Percentiles rank a stretch among this genome's conserved stretches.
Evolutionary conservation across 108 stramenopile genomes (phyloP).

Genomic region (Hondaea fermentalgiana): DNA sequence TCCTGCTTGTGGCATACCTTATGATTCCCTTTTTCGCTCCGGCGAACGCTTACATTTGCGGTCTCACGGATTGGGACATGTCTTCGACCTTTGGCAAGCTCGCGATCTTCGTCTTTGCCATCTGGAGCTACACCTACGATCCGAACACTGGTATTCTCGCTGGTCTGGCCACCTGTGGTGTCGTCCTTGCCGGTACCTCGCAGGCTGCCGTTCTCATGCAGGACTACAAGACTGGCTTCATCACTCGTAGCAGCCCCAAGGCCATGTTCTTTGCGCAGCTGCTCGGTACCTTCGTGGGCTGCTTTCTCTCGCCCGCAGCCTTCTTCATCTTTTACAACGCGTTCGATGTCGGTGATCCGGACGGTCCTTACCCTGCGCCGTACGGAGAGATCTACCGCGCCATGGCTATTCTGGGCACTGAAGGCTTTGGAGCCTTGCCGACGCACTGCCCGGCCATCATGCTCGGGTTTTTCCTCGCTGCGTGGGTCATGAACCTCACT

Average conservation of each 20-base stretch:
- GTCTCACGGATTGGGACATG: slow-evolving; percentile 16
- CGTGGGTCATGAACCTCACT: background rate
- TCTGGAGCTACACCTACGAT: background rate
- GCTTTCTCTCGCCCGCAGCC: background rate
- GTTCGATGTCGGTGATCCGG: background rate
- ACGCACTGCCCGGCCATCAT: background rate
- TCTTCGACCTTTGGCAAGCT: slow-evolving; percentile 15
- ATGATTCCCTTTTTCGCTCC: background rate
- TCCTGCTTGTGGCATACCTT: background rate
- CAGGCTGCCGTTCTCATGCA: background rate
- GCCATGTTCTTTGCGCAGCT: slow-evolving; percentile 9
- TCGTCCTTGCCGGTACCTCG: background rate
- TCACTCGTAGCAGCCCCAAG: background rate
- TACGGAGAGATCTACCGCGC: slow-evolving; percentile 14
- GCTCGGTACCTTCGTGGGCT: background rate
- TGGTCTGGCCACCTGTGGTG: background rate
- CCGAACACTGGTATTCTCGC: background rate
- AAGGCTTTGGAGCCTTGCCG: background rate
- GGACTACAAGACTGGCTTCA: slow-evolving; percentile 11
- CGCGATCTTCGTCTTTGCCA: background rate
- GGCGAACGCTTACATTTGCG: background rate
- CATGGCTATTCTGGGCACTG: slow-evolving; percentile 7
- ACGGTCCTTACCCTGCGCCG: background rate
- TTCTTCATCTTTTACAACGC: slow-evolving; percentile 8
- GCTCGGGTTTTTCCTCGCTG: background rate